These are phyloP conservation scores for Eutypa lata DNA, from an alignment of 2,329 filamentous ascomycete genomes.

Conservation along the genomic window DNA sequence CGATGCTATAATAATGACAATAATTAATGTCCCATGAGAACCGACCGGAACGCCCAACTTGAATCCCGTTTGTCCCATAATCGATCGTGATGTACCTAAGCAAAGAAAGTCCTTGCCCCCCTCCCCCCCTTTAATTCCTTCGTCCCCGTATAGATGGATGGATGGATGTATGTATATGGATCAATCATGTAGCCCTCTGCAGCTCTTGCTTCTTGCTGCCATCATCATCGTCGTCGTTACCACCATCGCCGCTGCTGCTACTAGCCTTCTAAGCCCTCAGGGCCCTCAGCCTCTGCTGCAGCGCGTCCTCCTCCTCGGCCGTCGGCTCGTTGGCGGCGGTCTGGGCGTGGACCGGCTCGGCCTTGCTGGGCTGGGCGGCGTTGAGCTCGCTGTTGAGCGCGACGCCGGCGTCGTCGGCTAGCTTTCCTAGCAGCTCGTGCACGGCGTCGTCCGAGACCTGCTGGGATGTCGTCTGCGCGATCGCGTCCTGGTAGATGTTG, in stretches of 20 bases:
- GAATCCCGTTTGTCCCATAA: background rate
- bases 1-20: too few species aligned
- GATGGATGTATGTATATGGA: too few species aligned
- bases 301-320: slow-evolving; percentile 74
- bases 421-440: slow-evolving; percentile 78
- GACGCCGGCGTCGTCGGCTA: slow-evolving; percentile 84
- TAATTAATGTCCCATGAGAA: background rate
- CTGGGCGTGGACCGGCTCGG: slow-evolving; percentile 48
- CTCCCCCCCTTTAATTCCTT: too few species aligned
- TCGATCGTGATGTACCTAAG: background rate
- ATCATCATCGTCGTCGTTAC: slow-evolving; percentile 2
- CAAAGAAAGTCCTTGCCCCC: too few species aligned
- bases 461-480: slow-evolving; percentile 70
- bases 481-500: slow-evolving; percentile 83
- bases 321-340: slow-evolving; percentile 58
- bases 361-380: slow-evolving; percentile 51
- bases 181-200: background rate
- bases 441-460: slow-evolving; percentile 79
- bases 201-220: background rate
- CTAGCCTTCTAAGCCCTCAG: slow-evolving; percentile 43
- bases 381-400: slow-evolving; percentile 75
- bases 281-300: slow-evolving; percentile 59
- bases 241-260: slow-evolving; percentile 4
- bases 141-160: background rate
- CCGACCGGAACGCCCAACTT: background rate